Base-by-base conservation (phyloP, 495 filamentous ascomycete species). In the Parathielavia hyrcaniae region DNA sequence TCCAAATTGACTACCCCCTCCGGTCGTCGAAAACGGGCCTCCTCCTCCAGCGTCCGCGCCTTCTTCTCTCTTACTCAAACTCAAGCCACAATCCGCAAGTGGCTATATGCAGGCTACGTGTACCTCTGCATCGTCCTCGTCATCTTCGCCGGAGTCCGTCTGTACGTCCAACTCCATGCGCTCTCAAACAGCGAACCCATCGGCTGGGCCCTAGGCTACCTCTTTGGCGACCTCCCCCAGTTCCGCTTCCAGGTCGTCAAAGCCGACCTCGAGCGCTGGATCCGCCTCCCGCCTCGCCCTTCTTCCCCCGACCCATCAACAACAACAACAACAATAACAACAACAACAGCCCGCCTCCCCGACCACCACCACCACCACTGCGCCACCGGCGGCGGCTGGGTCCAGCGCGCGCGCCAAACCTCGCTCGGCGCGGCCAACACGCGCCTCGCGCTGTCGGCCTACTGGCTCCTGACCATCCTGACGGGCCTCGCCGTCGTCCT, bases 131-230 rank as follows among this genome's bases (percentile, higher is more conserved):
- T 90, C 13, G 12, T 84, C 14, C 62, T 65, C 4, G 79, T 89
- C 53, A 82, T 90, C 54, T 69, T 93, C n/a, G 68, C 84, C 1
- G 86, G 83, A 2, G 79, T 97, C 47, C 82, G 90, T 22, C 74
- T 71, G 10, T 87, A 90, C 58, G 79, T 97, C 47, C 69, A 76
- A 40, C 70, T 73, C 48, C 73, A 77, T 32, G 91, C 90, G 19
- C 75, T 98, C 4, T 66, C 81, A 23, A 83, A 82, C 41, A 66
- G 81, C 43, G 93, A 98, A 61, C 91, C 93, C 0, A 80, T 98
- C 35, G 88, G 91, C 0, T 98, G 93, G 93, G 91, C 90, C 0
- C 69, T 96, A 5, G 86, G 87, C 2, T 98, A 98, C 69, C 71
- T 97, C 20, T 81, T 97, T 59, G 91, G 95, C 14, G 89, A 96